Evolutionary conservation across 2,329 filamentous ascomycete species (phyloP), one percentile per base, ranked within the genome.

Genomic region (Mycosphaerella arachidis): DNA sequence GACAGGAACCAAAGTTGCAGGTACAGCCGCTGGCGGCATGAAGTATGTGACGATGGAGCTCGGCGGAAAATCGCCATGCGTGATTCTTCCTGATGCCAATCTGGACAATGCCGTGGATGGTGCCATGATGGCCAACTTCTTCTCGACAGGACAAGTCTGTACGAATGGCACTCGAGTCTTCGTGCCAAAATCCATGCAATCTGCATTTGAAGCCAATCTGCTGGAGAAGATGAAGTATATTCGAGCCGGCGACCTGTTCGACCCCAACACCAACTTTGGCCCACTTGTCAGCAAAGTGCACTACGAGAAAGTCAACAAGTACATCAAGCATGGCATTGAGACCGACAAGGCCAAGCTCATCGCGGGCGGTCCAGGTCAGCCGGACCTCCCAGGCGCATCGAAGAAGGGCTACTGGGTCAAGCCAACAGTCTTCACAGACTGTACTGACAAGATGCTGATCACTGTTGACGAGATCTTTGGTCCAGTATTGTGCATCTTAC

Each of bases 91-190:
- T 0, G 91, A 95, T 70, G 89, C 89, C 16, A 85, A 91, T 55
- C 75, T 93, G 20, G 86, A 90, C 50, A 84, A 85, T 68, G 92
- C 92, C n/a, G 92, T 91, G 35, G 88, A 96, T 70, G 89, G 90
- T 31, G 91, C 91, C 64, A 92, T 96, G 88, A 91, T 95, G 81
- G 92, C 91, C 68, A 96, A 96, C 75, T 96, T 96, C 78, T 96
- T 90, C 81, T 92, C 88, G 66, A 90, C 89, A 0, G 92, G 92
- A 31, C 92, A 96, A 75, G 91, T 96, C 54, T 96, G 92, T 82
- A 96, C 92, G 54, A 96, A 96, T 73, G 92, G 92, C 53, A 96
- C 92, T 1, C 83, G 92, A 10, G 91, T 96, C 35, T 96, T 96
- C 72, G 82, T 96, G 2, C 91, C 89, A 0, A 77, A 81, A 35